Conservation (phyloP, 1,284 basidiomycete genomes). For the Ceratobasidium sp. region DNA sequence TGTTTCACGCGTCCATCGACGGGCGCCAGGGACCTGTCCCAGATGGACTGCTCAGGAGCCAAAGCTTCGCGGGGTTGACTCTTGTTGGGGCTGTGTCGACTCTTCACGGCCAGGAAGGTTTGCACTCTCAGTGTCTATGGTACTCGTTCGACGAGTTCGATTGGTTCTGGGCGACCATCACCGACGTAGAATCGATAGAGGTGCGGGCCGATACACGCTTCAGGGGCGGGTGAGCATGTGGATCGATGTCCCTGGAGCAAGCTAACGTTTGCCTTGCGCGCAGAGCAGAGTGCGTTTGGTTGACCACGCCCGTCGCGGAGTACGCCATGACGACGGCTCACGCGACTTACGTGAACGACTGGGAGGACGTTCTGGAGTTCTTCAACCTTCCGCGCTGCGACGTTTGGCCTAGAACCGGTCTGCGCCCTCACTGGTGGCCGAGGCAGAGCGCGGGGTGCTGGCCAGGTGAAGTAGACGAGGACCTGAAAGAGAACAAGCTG, state of each 20-base stretch:
- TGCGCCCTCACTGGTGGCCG: conserved; percentile 18
- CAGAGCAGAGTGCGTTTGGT: conserved; percentile 6
- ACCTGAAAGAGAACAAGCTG: not conserved
- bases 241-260: not conserved
- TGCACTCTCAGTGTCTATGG: conserved; percentile 16
- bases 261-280: not conserved
- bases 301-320: not conserved
- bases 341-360: not conserved
- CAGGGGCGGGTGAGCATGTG: not conserved
- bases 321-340: conserved; percentile 8
- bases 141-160: conserved; percentile 2
- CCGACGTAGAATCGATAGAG: not conserved
- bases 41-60: not conserved
- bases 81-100: conserved; percentile 22
- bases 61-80: not conserved
- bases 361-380: conserved; percentile 5
- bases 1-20: not conserved
- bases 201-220: not conserved
- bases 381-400: not conserved
- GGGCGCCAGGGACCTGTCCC: not conserved
- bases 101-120: conserved; percentile 1
- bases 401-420: not conserved
- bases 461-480: not conserved
- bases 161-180: conserved; percentile 16
- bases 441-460: not conserved